Conservation (phyloP, 768 basidiomycete species). For the Exsudoporus frostii region DNA sequence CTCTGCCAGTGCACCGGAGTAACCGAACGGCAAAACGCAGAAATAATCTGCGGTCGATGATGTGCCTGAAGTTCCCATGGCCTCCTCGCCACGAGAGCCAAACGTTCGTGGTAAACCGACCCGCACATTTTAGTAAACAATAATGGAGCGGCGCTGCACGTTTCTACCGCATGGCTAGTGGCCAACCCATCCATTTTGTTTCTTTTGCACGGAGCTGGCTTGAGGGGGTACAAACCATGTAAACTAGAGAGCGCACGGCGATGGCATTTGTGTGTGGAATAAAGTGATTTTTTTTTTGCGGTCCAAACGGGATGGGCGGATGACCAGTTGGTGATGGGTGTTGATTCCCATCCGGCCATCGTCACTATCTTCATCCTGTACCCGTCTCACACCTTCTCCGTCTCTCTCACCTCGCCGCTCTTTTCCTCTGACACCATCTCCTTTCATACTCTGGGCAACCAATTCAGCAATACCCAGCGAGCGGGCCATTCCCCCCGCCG, state of each 20-base stretch:
- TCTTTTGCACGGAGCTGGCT: not conserved
- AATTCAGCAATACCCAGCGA: not conserved
- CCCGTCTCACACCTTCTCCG: conserved; percentile 12
- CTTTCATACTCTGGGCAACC: not conserved
- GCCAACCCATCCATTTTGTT: not conserved
- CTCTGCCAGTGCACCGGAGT: not conserved
- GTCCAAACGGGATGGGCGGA: conserved; percentile 4
- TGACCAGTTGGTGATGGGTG: conserved; percentile 2
- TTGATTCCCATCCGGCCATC: conserved; percentile 4
- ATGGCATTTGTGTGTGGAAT: not conserved
- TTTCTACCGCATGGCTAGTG: conserved; percentile 8
- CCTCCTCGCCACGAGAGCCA: not conserved
- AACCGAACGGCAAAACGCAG: not conserved
- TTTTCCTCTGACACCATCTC: conserved; percentile 4
- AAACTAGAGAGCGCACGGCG: not conserved
- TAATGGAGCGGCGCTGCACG: not conserved
- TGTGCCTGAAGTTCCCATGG: conserved; percentile 2
- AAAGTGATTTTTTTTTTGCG: not conserved
- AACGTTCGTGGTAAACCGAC: not conserved
- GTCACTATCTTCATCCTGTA: not conserved
- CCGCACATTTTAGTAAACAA: not conserved
- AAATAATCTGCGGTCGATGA: not conserved
- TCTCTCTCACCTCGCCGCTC: conserved; percentile 17
- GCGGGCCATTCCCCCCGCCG: conserved; percentile 2
- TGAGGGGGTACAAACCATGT: not conserved